Base-by-base conservation (phyloP, 1,284 basidiomycete genomes). In the Cryptococcus depauperatus region DNA sequence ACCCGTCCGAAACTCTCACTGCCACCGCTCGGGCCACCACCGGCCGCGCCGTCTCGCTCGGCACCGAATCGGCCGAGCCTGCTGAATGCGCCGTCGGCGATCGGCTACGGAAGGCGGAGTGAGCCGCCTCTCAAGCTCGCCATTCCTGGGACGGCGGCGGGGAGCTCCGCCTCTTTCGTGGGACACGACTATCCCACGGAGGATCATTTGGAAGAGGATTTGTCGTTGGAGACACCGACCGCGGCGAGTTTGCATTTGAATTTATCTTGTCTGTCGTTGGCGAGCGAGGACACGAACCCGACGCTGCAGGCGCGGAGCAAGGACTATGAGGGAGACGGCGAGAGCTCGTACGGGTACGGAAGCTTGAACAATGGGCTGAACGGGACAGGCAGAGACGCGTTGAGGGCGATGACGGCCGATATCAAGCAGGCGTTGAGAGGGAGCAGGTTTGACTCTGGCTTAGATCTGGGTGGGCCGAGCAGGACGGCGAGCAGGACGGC, bases 321-420 rank as follows among this genome's bases (percentile, higher is more conserved):
- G 28, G 49, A 58, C 19, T 54, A 57, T 33, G 61, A 59, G 25
- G 51, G 48, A 19, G 58, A 57, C 38, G 59, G 54, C 25, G 61
- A 62, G 34, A 54, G 52, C 3, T 51, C 51, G 10, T 64, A 64
- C 37, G 62, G 62, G 4, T 64, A 54, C 38, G 59, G 56, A 10
- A 25, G 50, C 26, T n/a, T 51, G 3, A 51, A 50, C 16, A 59
- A 56, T 37, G 58, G 57, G n/a, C 27, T 51, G 26, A 35, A 43
- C 27, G 38, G 26, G 13, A 34, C 27, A 4, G 44, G 44, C 5
- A 40, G 33, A 18, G 55, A 59, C 34, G 41, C 46, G 21, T 56
- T 61, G 43, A 52, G 51, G 30, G 56, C 54, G 4, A 69, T 68
- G 68, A 67, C 65, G 3, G 52, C 58, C 18, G 67, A 67, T 34